Conservation (phyloP, 306 rosid genomes). For the Cercis canadensis region DNA sequence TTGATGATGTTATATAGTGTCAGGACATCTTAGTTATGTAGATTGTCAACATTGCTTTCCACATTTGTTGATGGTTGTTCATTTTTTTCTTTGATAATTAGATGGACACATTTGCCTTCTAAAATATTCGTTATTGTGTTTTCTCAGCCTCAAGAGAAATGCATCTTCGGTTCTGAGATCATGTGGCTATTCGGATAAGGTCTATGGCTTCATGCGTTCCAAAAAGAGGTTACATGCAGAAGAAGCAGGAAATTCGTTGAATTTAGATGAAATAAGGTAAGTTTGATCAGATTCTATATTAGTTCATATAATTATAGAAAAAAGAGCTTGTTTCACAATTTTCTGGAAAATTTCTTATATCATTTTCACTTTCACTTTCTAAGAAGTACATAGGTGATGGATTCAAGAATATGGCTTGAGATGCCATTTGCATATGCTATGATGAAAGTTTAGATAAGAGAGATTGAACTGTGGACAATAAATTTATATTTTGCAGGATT, state of each 20-base stretch:
- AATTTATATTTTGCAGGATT: no score
- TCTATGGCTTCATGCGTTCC: slow-evolving; percentile 64
- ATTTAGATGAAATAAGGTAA: slow-evolving; percentile 61
- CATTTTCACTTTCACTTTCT: slow-evolving; percentile 20
- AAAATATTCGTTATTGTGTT: slow-evolving; percentile 15
- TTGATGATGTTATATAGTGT: slow-evolving; percentile 3
- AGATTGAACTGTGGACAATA: no score
- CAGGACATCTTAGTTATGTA: slow-evolving; percentile 1
- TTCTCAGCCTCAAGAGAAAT: slow-evolving; percentile 67
- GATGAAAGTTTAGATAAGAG: slow-evolving; percentile 1
- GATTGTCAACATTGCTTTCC: slow-evolving; percentile 4
- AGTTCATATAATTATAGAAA: slow-evolving; percentile 20
- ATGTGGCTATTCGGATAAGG: slow-evolving; percentile 80
- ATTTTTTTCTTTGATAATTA: slow-evolving; percentile 16
- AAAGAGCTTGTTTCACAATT: slow-evolving; percentile 13
- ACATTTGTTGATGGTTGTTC: slow-evolving; percentile 7
- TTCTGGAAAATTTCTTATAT: neutral
- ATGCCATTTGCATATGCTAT: neutral
- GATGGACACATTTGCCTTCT: slow-evolving; percentile 29
- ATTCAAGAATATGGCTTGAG: slow-evolving; percentile 21
- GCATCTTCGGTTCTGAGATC: slow-evolving; percentile 70
- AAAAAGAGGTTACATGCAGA: slow-evolving; percentile 60
- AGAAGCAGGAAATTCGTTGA: slow-evolving; percentile 51
- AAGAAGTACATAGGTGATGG: neutral
- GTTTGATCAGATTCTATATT: slow-evolving; percentile 26